Evolutionary conservation across 2,329 filamentous ascomycete species (phyloP), one percentile per base, ranked within the genome.

Genomic region (Biscogniauxia sp.): DNA sequence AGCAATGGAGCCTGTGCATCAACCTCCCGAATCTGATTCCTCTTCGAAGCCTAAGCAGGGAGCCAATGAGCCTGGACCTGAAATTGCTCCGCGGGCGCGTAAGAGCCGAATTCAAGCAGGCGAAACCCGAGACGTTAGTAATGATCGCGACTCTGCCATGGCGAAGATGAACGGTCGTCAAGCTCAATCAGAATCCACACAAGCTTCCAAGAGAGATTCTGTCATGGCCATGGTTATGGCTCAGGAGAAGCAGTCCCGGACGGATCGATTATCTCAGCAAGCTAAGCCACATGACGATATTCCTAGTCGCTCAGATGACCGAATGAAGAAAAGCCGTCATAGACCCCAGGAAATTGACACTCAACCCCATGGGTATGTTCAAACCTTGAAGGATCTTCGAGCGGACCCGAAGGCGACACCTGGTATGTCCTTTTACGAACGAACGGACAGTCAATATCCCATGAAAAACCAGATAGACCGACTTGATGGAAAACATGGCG

Each of bases 1-100:
- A 45, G 52, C 61, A 7, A 17, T 59, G 9, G 65, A 66, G 9
- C 49, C 59, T 51, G 23, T 56, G 5, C 62, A 66, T 28, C 56
- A 67, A 17, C 56, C 58, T 3, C 65, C 66, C 28, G 66, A 70
- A 45, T 68, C 68, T 53, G 56, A 63, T 2, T 70, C 70, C 19
- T 63, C 69, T 19, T 55, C 61, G n/a, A 66, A 67, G 37, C 53
- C 59, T 2, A 65, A 51, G 28, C 62, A 61, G 50, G 59, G 52
- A 3, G 64, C 61, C 37, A 66, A 62, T 13, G 67, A 72, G 51
- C 65, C 64, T 3, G 57, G 64, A n/a, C 64, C 68, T 8, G 64
- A 69, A 20, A 61, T 62, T 45, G 62, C 60, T 26, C 59, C 66
- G 45, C 67, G 67, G 53, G 62, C 54, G 32, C 61, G 61, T 28